Conservation (phyloP, 345 rosid genomes). For the Gossypium bickii region DNA sequence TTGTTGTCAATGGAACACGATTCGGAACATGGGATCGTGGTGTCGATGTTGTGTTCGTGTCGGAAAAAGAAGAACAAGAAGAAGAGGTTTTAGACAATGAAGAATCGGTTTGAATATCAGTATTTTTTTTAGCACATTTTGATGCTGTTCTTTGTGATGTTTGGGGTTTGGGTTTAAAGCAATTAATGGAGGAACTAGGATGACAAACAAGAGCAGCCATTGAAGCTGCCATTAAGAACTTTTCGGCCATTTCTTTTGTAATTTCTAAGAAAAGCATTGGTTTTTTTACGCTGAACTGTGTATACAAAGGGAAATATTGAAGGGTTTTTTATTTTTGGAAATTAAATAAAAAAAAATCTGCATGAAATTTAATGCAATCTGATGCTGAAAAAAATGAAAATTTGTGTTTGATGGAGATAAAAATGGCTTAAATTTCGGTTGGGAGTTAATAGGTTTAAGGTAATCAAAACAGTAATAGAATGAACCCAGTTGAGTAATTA, state of each 20-base stretch:
- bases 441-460: background rate
- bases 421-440: background rate
- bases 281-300: background rate
- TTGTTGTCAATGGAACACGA: background rate
- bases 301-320: background rate
- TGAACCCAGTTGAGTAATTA: no score
- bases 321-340: no score
- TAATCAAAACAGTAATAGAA: no score
- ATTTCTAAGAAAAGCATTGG: background rate
- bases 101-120: background rate
- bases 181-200: background rate
- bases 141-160: background rate
- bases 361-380: background rate
- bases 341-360: background rate
- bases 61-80: background rate
- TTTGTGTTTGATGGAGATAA: background rate
- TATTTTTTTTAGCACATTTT: background rate
- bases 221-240: constrained; percentile 3
- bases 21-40: background rate
- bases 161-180: background rate
- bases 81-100: background rate
- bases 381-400: background rate
- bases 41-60: background rate
- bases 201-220: constrained; percentile 2
- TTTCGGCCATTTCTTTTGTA: constrained; percentile 2